Base-by-base conservation (phyloP, 1,284 basidiomycete species). In the Grifola frondosa region DNA sequence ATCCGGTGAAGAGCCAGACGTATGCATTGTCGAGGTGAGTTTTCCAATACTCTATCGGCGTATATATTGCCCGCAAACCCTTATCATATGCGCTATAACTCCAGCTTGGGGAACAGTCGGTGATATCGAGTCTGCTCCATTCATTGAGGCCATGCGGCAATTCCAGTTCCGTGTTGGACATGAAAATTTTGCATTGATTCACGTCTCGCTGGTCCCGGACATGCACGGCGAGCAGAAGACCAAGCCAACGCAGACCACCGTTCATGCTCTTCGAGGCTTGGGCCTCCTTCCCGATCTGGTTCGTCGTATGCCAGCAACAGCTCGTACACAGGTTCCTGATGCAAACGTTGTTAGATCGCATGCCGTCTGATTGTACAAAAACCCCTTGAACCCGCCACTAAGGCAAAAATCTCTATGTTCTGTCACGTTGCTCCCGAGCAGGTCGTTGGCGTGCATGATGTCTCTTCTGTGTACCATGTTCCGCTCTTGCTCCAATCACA, bases 201-300 rank as follows among this genome's bases (percentile, higher is more conserved):
- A 98, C 60, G 96, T 99, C 46, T 95, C 91, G n/a, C 83, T 99
- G 28, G 94, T 99, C 6, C 96, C 96, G 13, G 91, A 97, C 57
- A 91, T 99, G 73, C 92, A 97, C 46, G 96, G 97, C 42, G 96
- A 99, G 66, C 96, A 98, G 62, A 99, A 99, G 72, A 99, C 96
- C 7, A 99, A 99, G 67, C 96, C 96, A 3, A 99, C 96, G 0
- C 96, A 99, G 66, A 97, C 96, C 13, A 96, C 94, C 30, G 88
- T 99, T 15, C 89, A 97, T 54, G 95, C 95, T 48, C 72, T 99
- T 25, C 83, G 97, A 40, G 96, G 97, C 11, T 77, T 98, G 9
- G 96, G 96, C 57, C 74, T 99, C 8, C 78, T 95, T 12, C 94
- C 96, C 37, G 96, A 99, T 68, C 69, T 99, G 57, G 90, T 92